Conservation (phyloP, 2,329 filamentous ascomycete species). For the Pseudocercospora fijiensis region DNA sequence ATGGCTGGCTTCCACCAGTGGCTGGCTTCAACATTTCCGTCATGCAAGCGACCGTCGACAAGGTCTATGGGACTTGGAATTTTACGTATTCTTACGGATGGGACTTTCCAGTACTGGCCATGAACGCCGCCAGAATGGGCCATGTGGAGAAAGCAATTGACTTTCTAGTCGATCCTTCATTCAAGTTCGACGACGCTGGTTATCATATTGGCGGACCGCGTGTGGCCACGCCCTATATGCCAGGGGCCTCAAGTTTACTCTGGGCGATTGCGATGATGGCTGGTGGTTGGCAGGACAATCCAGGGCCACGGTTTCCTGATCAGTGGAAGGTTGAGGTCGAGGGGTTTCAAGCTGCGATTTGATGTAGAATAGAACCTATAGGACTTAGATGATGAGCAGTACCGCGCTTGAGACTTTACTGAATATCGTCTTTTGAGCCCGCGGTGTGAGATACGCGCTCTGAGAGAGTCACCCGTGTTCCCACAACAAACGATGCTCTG, state of each 20-base stretch:
- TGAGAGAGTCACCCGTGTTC: background rate
- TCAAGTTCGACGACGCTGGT: background rate
- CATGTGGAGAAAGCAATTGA: background rate
- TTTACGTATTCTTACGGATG: constrained; percentile 39
- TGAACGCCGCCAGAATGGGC: constrained; percentile 31
- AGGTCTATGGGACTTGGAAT: constrained; percentile 34
- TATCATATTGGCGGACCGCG: background rate
- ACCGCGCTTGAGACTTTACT: no score
- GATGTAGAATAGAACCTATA: background rate
- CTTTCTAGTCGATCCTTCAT: background rate
- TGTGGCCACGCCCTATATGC: background rate
- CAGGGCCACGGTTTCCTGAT: background rate
- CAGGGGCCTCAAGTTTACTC: background rate
- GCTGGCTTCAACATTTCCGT: background rate
- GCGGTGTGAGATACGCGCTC: background rate
- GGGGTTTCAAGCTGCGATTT: background rate
- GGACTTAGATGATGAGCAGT: no score
- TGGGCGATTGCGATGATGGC: constrained; percentile 2
- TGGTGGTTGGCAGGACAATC: background rate
- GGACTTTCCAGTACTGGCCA: constrained; percentile 36
- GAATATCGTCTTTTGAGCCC: background rate
- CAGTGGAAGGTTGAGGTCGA: background rate
- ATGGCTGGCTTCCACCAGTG: background rate
- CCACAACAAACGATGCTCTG: background rate
- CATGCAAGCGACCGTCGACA: background rate